Conservation (phyloP, 2,329 filamentous ascomycete genomes). For the Fusarium concolor region DNA sequence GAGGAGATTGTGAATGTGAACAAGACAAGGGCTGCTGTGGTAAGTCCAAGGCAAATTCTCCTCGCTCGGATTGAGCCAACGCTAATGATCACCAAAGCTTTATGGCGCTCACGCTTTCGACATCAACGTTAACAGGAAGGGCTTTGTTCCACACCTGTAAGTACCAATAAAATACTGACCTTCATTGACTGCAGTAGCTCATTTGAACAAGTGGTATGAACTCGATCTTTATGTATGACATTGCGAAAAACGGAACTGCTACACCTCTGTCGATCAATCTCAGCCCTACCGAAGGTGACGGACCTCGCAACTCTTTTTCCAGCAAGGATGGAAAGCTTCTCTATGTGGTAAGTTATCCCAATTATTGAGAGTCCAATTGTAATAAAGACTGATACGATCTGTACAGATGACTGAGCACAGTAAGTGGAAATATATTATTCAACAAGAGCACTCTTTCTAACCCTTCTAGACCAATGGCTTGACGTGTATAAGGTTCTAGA, state of each 20-base stretch:
- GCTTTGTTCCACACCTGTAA: constrained; percentile 7
- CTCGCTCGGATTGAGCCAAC: neutral
- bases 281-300: constrained; percentile 4
- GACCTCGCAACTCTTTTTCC: constrained; percentile 3
- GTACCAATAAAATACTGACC: neutral
- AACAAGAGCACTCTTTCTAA: neutral
- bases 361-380: rapidly evolving
- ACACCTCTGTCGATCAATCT: constrained; percentile 3
- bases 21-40: constrained; percentile 7
- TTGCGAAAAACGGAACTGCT: constrained; percentile 2
- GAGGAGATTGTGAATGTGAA: constrained; percentile 2
- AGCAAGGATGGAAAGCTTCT: constrained; percentile 13
- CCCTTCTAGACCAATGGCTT: neutral
- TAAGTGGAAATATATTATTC: neutral
- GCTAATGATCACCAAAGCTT: neutral
- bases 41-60: neutral
- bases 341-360: neutral
- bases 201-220: neutral
- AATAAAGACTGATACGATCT: neutral
- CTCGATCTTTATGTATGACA: constrained; percentile 12
- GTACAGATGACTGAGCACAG: constrained; percentile 10
- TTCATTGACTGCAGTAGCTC: neutral
- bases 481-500: neutral
- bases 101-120: constrained; percentile 11
- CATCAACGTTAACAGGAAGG: constrained; percentile 6